Evolutionary conservation across 148 eudicot species (phyloP), one percentile per base, ranked within the genome.

Genomic region (Spergularia marina): DNA sequence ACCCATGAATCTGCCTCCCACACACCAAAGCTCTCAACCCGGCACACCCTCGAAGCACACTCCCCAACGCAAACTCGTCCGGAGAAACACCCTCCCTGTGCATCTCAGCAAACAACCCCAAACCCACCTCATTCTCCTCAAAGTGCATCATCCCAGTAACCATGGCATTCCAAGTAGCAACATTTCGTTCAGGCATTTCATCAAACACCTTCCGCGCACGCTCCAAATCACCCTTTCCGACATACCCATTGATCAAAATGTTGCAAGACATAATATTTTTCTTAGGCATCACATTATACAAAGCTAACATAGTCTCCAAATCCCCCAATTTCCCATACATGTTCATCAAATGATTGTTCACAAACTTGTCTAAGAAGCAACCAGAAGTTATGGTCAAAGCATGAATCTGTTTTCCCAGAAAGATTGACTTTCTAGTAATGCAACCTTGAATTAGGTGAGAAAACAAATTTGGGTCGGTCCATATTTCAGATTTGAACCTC

Each of bases 141-240:
- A 81, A 85, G 30, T 88, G 86, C 34, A 82, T 84, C 87, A 88
- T 63, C 55, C 94, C 97, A 60, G 86, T 76, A 12, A 91, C 87
- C 84, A 93, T 85, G 0, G 92, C 98, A 76, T 93, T 93, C 98
- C 98, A 93, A 12, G 92, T 84, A 8, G 92, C 98, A 1, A 91
- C 72, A 83, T 91, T 91, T 72, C 90, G 78, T 70, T 81, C 83
- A 36, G 85, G 82, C 97, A 93, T 93, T 85, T 81, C 85, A 30
- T 91, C 81, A 44, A 93, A 93, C 76, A 89, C 68, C 81, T 81
- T 83, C 14, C 72, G 74, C 0, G 94, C 98, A 53, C 82, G 25
- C 68, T 23, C 88, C 76, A 91, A 76, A 57, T 89, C 89, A 0
- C 87, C 94, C 55, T 73, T 88, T 60, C 82, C 84, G 0, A 93